Evolutionary conservation across 441 rosid species (phyloP).

Genomic region (Eutrema salsugineum): DNA sequence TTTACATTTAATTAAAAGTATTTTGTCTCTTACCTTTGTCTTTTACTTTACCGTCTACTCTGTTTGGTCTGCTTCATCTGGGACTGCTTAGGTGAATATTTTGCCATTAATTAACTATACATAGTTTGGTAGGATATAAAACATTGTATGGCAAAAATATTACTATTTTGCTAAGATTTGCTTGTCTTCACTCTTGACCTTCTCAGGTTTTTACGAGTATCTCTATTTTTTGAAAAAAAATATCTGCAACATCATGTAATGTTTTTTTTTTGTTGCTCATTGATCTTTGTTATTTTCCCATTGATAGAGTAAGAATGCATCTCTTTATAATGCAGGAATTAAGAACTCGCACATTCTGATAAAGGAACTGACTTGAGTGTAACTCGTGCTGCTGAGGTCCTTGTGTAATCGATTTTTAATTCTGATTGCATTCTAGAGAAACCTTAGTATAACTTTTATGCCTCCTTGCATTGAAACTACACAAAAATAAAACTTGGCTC

Average conservation of each 20-base stretch:
- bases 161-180: too few species aligned
- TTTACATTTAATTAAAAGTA: too few species aligned
- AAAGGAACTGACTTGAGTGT: slow-evolving; percentile 54
- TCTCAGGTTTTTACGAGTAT: neutral
- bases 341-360: slow-evolving; percentile 56
- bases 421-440: neutral
- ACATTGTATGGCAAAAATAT: neutral
- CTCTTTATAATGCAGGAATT: slow-evolving; percentile 52
- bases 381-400: slow-evolving; percentile 85
- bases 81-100: too few species aligned
- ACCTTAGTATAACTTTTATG: neutral
- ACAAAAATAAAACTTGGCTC: too few species aligned
- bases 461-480: neutral
- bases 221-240: too few species aligned
- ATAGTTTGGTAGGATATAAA: too few species aligned
- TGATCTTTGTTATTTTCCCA: neutral
- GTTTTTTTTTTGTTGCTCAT: neutral
- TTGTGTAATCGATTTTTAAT: slow-evolving; percentile 3
- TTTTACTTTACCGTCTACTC: too few species aligned
- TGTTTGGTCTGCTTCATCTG: too few species aligned
- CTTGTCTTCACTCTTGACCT: too few species aligned
- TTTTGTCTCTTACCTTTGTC: too few species aligned
- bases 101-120: too few species aligned
- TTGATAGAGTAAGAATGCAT: neutral
- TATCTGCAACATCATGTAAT: too few species aligned